phyloP scores from a whole-genome alignment of 305 asterid genomes.

The Monarda citriodora region DNA sequence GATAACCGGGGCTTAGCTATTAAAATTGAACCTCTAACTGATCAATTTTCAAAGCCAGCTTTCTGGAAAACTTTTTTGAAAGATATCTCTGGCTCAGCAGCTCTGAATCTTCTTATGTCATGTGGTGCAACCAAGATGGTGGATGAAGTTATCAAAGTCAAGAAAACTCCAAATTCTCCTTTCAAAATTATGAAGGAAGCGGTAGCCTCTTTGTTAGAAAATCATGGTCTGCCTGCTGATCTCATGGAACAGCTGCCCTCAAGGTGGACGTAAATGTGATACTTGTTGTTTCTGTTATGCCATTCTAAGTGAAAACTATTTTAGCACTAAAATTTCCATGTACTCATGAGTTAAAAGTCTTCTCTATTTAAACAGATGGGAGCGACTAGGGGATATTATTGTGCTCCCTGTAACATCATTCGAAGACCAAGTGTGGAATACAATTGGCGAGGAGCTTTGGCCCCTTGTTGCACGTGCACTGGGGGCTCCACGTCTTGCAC shows the following conservation, averaged over 20 bases:
- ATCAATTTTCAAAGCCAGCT: conserved; percentile 35
- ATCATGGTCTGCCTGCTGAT: conserved; percentile 52
- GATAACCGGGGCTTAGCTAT: conserved; percentile 32
- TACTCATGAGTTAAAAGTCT: conserved; percentile 16
- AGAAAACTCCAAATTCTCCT: conserved; percentile 70
- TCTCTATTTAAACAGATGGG: conserved; percentile 70
- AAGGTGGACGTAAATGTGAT: conserved; percentile 45
- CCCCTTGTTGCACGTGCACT: conserved; percentile 76
- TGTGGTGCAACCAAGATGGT: conserved; percentile 64
- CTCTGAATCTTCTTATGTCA: conserved; percentile 54
- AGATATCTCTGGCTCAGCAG: conserved; percentile 56
- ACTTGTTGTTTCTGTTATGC: not conserved
- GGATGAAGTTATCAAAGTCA: conserved; percentile 65
- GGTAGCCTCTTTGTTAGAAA: conserved; percentile 56
- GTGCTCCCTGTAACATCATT: conserved; percentile 89
- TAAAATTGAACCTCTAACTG: conserved; percentile 26
- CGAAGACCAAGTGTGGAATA: conserved; percentile 75
- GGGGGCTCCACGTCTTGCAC: conserved; percentile 87
- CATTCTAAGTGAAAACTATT: not conserved
- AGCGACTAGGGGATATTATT: conserved; percentile 83
- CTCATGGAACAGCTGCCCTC: conserved; percentile 85
- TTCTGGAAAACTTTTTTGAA: conserved; percentile 31
- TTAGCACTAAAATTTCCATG: conserved; percentile 16
- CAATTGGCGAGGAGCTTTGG: conserved; percentile 82
- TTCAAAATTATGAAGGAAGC: conserved; percentile 77